Base-by-base conservation (phyloP, 768 basidiomycete genomes). In the Dacryopinax spathularia region DNA sequence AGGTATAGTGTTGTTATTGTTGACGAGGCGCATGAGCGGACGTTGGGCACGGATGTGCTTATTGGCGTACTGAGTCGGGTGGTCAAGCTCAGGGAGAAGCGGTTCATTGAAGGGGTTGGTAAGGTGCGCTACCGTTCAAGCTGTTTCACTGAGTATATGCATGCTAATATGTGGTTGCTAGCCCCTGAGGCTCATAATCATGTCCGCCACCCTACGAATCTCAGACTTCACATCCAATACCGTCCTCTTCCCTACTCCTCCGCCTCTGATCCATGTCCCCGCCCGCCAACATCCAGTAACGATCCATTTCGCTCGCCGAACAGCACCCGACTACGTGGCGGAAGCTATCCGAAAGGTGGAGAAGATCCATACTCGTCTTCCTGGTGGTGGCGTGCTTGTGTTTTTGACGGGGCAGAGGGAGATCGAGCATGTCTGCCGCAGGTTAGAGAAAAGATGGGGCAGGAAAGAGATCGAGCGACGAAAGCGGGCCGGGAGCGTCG, bases 391-490 rank as follows among this genome's bases (percentile, higher is more conserved):
- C 2, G 87, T 99, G 34, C 79, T 99, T 60, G 84, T 95, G 59
- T 96, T 96, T 73, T 77, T 98, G 67, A 98, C 96, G 0, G 96
- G 96, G 22, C 95, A 97, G 74, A 89, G 90, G 66, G 96, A 99
- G 75, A 98, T 99, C 68, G 78, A 79, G 15, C 87, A 87, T 2
- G 83, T 96, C 1, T 94, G 91, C 72, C 80, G 82, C 69, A 86
- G 84, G 70, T 74, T 99, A 61, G 88, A 94, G 70, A 82, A 82
- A 44, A 84, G 79, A 69, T 97, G 88, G 70, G 84, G 91, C 1
- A 71, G 72, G 63, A 86, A 82, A 70, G 84, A 84, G 7, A 73
- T 89, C 33, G 77, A 82, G 62, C 77, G 77, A 60, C 81, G 81
- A 70, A 78, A 75, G 68, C 78, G 72, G 68, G 56, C 33, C 64